These are phyloP conservation scores for Aspergillus ochraceoroseus DNA, from an alignment of 2,329 filamentous ascomycete genomes.

Conservation along the genomic window DNA sequence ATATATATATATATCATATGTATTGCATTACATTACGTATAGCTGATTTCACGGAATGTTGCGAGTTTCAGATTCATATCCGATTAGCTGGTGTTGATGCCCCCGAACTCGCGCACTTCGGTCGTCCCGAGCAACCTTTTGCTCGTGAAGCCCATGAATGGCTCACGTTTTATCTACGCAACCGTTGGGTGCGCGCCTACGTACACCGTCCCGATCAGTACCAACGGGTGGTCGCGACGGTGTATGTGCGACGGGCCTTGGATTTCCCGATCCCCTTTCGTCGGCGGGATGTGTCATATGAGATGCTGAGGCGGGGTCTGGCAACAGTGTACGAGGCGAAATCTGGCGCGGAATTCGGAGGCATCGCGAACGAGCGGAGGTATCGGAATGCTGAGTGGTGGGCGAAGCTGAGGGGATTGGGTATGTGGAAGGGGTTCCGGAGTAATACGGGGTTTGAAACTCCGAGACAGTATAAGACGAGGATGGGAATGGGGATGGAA, in stretches of 20 bases:
- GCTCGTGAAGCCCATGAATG: conserved; percentile 74
- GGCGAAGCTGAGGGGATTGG: conserved; percentile 61
- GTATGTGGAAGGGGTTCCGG: conserved; percentile 65
- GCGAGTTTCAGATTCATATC: conserved; percentile 61
- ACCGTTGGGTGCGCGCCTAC: conserved; percentile 71
- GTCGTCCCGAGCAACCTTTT: conserved; percentile 77
- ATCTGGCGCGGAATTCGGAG: conserved; percentile 80
- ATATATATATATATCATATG: too few relatives aligned
- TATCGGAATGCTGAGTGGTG: conserved; percentile 47
- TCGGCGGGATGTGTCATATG: conserved; percentile 74
- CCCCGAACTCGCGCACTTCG: conserved; percentile 89
- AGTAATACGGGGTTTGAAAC: conserved; percentile 63
- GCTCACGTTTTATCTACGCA: conserved; percentile 67
- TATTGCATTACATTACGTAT: neutral
- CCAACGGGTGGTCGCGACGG: conserved; percentile 80
- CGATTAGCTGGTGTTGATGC: conserved; percentile 90
- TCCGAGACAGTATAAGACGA: conserved; percentile 78
- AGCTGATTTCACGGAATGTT: neutral
- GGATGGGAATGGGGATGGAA: too few relatives aligned
- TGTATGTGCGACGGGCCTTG: conserved; percentile 59
- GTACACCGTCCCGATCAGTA: conserved; percentile 88
- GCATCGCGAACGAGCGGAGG: conserved; percentile 50
- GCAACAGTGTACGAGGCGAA: conserved; percentile 95
- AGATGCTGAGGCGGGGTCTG: conserved; percentile 79
- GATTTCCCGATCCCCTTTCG: conserved; percentile 45